These are phyloP conservation scores for Kluyveromyces sp. DNA, from an alignment of 1,139 yeast species.

Conservation along the genomic window DNA sequence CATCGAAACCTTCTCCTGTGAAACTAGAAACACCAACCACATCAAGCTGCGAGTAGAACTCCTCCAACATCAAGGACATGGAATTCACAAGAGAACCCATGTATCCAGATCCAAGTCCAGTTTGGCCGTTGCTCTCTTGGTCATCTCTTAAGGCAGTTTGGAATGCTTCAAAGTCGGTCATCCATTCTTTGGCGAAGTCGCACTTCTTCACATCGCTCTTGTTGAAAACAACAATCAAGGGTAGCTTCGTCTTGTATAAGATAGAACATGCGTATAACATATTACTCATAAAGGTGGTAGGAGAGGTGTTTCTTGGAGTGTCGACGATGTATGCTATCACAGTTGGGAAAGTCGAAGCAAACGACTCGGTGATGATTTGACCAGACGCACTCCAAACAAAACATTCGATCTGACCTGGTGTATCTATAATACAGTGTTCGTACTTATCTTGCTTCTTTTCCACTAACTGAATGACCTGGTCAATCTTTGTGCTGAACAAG, in stretches of 20 bases:
- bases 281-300: constrained; percentile 95
- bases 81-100: constrained; percentile 92
- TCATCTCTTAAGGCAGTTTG: constrained; percentile 67
- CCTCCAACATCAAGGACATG: constrained; percentile 93
- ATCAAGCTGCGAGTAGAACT: constrained; percentile 87
- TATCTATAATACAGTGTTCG: constrained; percentile 78
- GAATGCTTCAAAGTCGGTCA: constrained; percentile 91
- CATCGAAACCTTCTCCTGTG: constrained; percentile 93
- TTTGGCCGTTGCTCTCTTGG: constrained; percentile 52
- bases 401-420: constrained; percentile 98
- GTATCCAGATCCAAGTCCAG: constrained; percentile 75
- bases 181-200: constrained; percentile 90
- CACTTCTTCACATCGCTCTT: constrained; percentile 86
- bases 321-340: constrained; percentile 93
- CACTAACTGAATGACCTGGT: constrained; percentile 81
- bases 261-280: constrained; percentile 98
- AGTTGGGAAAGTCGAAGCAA: constrained; percentile 94
- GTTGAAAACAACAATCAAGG: constrained; percentile 94
- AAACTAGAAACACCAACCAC: constrained; percentile 85
- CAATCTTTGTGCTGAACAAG: constrained; percentile 88
- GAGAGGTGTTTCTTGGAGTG: constrained; percentile 89
- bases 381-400: constrained; percentile 98
- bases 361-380: constrained; percentile 89
- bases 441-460: constrained; percentile 67
- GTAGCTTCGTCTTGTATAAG: constrained; percentile 88